These are phyloP conservation scores for Talaromyces adpressus DNA, from an alignment of 495 filamentous ascomycete genomes.

Conservation along the genomic window DNA sequence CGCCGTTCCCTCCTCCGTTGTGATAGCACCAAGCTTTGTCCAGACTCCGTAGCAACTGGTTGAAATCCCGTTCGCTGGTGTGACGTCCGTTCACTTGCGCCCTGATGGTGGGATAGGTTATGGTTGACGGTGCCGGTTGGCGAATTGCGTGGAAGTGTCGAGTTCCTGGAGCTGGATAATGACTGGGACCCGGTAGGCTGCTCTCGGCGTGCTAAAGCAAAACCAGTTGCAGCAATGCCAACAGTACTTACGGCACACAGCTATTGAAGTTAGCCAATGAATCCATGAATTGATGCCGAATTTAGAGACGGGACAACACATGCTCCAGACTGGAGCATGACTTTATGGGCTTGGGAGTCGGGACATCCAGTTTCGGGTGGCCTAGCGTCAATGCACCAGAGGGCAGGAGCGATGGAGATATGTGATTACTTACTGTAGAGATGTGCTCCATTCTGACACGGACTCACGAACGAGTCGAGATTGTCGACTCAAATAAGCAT, in stretches of 20 bases:
- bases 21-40: slow-evolving; percentile 6
- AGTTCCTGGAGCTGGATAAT: neutral
- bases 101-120: neutral
- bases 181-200: slow-evolving; percentile 9
- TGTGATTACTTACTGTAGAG: slow-evolving; percentile 32
- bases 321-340: neutral
- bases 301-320: neutral
- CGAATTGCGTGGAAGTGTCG: neutral
- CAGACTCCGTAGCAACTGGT: slow-evolving; percentile 9
- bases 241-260: slow-evolving; percentile 67
- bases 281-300: neutral
- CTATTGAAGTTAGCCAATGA: slow-evolving; percentile 25
- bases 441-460: slow-evolving; percentile 38
- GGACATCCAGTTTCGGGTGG: neutral
- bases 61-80: neutral
- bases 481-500: slow-evolving; percentile 13
- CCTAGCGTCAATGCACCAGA: neutral
- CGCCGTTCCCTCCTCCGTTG: slow-evolving; percentile 20
- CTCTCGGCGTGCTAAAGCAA: slow-evolving; percentile 55
- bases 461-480: neutral
- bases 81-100: slow-evolving; percentile 1
- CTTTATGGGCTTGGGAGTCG: neutral
- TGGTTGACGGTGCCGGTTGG: neutral
- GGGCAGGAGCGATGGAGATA: neutral
- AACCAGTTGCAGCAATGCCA: slow-evolving; percentile 58